A percentile compares a stretch with the other conserved stretches of the same genome.
Conservation (phyloP, 2,329 filamentous ascomycete species). For the Acephala macrosclerotiorum region DNA sequence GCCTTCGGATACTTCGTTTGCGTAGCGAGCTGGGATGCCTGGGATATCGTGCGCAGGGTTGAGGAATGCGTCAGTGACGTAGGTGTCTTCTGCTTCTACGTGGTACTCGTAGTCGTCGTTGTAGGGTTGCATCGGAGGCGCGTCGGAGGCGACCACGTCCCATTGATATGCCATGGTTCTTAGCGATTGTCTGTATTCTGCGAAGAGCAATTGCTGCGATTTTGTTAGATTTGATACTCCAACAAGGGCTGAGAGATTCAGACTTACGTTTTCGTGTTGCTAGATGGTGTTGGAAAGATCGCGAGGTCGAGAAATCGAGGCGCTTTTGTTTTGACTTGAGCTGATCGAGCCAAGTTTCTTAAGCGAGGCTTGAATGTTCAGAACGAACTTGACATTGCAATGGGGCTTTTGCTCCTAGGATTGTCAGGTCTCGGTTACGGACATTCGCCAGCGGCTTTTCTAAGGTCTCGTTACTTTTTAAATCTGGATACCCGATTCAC, state of each 20-base stretch:
- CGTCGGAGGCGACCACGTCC: not conserved
- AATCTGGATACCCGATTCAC: not conserved
- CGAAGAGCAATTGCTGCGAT: not conserved
- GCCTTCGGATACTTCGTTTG: constrained; percentile 23
- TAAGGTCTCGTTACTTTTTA: not conserved
- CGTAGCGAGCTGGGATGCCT: constrained; percentile 32
- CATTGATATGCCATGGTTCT: constrained; percentile 11
- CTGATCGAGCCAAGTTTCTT: not conserved
- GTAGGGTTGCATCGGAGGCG: constrained; percentile 12
- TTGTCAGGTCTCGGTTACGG: not conserved
- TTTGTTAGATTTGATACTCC: not conserved
- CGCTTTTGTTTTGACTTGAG: not conserved
- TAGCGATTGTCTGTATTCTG: not conserved
- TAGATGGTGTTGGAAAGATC: not conserved
- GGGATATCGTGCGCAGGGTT: constrained; percentile 22
- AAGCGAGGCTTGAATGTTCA: not conserved
- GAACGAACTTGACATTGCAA: not conserved
- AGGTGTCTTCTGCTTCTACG: constrained; percentile 22
- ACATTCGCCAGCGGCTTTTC: not conserved
- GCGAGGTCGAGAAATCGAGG: not conserved
- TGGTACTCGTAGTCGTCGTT: constrained; percentile 6
- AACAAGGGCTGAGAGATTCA: not conserved
- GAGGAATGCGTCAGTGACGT: constrained; percentile 25
- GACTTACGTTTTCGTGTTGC: not conserved
- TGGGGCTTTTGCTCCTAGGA: not conserved